These are phyloP conservation scores for Rhododendron vialii DNA, from an alignment of 148 eudicot genomes.

Conservation along the genomic window DNA sequence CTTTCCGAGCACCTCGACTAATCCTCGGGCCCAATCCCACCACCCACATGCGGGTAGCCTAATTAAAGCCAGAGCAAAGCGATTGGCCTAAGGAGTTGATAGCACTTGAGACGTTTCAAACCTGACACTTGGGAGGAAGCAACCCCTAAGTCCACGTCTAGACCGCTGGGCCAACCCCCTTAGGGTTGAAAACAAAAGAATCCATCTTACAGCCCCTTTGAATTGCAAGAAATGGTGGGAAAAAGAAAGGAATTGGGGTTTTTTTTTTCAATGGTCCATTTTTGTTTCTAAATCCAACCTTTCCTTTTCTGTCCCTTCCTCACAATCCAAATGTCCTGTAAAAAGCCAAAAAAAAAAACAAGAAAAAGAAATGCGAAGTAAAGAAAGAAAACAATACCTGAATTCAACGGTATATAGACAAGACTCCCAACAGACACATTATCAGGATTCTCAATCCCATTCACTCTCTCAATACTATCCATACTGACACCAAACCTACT, in stretches of 20 bases:
- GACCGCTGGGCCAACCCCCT: too few species aligned
- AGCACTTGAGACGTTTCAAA: not conserved
- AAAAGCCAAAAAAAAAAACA: not conserved
- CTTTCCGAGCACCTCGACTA: too few species aligned
- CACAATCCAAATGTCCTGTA: not conserved
- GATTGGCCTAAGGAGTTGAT: too few species aligned
- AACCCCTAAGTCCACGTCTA: not conserved
- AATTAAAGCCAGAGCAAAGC: too few species aligned
- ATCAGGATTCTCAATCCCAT: conserved; percentile 71
- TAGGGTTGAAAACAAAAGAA: not conserved
- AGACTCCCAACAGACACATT: conserved; percentile 73
- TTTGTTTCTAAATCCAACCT: not conserved
- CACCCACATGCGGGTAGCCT: too few species aligned
- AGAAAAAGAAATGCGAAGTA: not conserved
- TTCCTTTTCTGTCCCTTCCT: not conserved
- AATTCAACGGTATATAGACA: conserved; percentile 74
- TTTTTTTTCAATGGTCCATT: not conserved
- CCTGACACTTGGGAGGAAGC: not conserved
- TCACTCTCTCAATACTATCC: conserved; percentile 81
- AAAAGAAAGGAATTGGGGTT: not conserved
- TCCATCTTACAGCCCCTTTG: not conserved
- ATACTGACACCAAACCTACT: conserved; percentile 97
- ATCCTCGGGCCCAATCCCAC: too few species aligned
- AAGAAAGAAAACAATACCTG: conserved; percentile 41
- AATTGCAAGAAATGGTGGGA: not conserved